phyloP scores from a whole-genome alignment of 345 rosid species.

The Populus alba region DNA sequence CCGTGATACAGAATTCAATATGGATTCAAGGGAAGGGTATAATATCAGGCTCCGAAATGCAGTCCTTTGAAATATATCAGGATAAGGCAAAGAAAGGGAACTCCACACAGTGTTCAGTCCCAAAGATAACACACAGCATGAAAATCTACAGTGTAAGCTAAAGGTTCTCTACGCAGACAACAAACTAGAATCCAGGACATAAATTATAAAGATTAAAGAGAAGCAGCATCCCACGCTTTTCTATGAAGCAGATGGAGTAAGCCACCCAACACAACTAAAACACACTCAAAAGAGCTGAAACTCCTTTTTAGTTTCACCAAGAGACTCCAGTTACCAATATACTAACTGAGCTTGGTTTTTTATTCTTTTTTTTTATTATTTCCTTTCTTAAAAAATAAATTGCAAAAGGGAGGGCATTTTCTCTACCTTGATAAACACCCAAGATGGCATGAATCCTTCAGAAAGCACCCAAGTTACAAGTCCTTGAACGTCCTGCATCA shows the following conservation, averaged over 20 bases:
- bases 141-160: neutral
- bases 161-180: neutral
- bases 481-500: slow-evolving; percentile 81
- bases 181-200: neutral
- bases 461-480: slow-evolving; percentile 98
- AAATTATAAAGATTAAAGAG: neutral
- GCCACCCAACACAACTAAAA: neutral
- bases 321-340: neutral
- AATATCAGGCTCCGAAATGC: neutral
- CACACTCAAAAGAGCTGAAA: neutral
- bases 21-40: neutral
- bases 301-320: neutral
- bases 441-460: slow-evolving; percentile 86
- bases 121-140: neutral
- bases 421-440: slow-evolving; percentile 82
- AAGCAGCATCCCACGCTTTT: neutral
- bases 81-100: neutral
- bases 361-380: neutral
- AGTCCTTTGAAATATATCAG: neutral
- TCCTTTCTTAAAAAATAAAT: neutral
- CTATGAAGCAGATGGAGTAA: neutral
- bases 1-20: neutral
- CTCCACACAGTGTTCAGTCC: neutral
- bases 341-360: neutral
- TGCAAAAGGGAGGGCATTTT: neutral